Base-by-base conservation (phyloP, 2,329 filamentous ascomycete genomes). In the Colletotrichum destructivum region DNA sequence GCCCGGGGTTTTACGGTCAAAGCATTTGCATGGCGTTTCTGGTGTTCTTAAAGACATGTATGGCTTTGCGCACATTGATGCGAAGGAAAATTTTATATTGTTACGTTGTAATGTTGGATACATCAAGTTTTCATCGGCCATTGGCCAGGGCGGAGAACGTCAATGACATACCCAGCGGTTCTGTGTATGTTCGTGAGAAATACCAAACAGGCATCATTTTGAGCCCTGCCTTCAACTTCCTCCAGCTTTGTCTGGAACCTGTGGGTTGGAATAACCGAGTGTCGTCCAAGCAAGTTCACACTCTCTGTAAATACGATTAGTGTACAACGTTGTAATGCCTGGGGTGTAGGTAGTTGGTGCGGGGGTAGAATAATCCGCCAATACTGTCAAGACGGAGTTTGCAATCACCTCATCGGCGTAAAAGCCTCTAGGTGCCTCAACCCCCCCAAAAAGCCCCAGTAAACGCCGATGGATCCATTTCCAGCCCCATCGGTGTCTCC, bases 361-460 rank as follows among this genome's bases (percentile, higher is more conserved):
- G 62, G 66, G 62, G 46, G 18, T 46, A 60, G 54, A 40, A 60
- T 66, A 69, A 40, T 26, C 65, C 65, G 59, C 59, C 65, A 46
- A 63, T 42, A 13, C 42, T n/a, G 21, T 42, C 4, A 21, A 52
- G 21, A 21, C 31, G 61, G 51, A 21, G 21, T 63, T 63, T 52
- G 35, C 61, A 31, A 63, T 63, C 38, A 35, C 61, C 49, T 55
- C 38, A 63, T 55, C 23, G 61, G 61, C 61, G 61, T 23, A 35
- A 60, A 8, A 54, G 16, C 56, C 54, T 59, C 35, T 23, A 13
- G 59, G 35, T 35, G 55, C 47, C 35, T 31, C n/a, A 35, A 46
- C 11, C 16, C n/a, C 13, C 42, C 18, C 23, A 35, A 60, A 23
- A 11, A 44, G 49, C 38, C 40, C 38, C 55, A 35, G 21, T 44